A percentile compares a stretch with the other conserved stretches of the same genome.
These are phyloP conservation scores for Ceratonia siliqua DNA, from an alignment of 306 rosid species.

Conservation along the genomic window DNA sequence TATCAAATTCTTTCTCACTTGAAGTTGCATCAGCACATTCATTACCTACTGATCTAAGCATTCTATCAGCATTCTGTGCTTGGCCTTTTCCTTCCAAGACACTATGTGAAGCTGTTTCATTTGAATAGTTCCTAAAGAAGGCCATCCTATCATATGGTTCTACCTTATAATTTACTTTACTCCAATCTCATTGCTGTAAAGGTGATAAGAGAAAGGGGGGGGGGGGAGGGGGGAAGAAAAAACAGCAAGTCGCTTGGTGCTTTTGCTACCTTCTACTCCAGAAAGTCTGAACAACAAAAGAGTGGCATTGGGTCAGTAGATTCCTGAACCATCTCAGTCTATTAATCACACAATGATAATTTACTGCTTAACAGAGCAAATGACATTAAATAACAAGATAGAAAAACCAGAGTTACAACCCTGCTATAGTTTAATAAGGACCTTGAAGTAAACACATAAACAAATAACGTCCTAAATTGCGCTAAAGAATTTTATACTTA, in stretches of 20 bases:
- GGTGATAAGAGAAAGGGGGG: too few relatives aligned
- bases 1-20: conserved; percentile 82
- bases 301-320: conserved; percentile 30
- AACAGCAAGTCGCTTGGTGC: conserved; percentile 23
- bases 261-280: conserved; percentile 41
- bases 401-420: conserved; percentile 7
- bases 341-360: conserved; percentile 12
- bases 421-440: background rate
- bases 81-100: conserved; percentile 68
- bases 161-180: conserved; percentile 32
- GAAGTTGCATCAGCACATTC: conserved; percentile 60
- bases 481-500: background rate
- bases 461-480: background rate
- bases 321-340: background rate
- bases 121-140: conserved; percentile 73
- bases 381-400: conserved; percentile 19
- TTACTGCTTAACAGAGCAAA: background rate
- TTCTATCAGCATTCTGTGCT: conserved; percentile 61
- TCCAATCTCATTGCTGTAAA: conserved; percentile 36
- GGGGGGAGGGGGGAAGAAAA: too few relatives aligned
- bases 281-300: conserved; percentile 37
- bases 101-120: conserved; percentile 70
- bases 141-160: conserved; percentile 76
- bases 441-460: conserved; percentile 7
- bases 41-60: conserved; percentile 57